phyloP scores from a whole-genome alignment of 768 basidiomycete species.

The Lactarius psammicola region DNA sequence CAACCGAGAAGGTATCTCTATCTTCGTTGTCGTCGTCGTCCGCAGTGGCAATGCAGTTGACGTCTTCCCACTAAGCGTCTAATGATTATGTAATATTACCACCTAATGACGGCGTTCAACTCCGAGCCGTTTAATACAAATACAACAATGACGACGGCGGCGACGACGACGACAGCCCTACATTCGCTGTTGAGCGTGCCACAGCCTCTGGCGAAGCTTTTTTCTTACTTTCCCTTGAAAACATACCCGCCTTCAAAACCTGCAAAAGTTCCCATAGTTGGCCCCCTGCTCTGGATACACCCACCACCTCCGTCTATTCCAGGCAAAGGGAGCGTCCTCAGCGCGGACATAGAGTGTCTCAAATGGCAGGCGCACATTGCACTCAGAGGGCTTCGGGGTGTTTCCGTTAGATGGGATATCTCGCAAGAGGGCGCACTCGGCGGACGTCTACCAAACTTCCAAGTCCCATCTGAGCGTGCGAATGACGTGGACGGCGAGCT shows the following conservation, averaged over 20 bases:
- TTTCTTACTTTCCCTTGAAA: conserved; percentile 30
- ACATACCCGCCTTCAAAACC: conserved; percentile 29
- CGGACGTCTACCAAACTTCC: conserved; percentile 67
- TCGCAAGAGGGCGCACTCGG: conserved; percentile 66
- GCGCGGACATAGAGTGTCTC: conserved; percentile 79
- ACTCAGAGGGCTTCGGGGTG: conserved; percentile 53
- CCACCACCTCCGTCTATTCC: conserved; percentile 39
- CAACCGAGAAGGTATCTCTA: neutral
- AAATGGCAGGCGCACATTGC: conserved; percentile 88
- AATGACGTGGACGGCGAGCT: conserved; percentile 46
- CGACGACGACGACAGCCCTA: conserved; percentile 25
- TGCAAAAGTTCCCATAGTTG: conserved; percentile 24
- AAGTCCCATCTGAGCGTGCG: conserved; percentile 44
- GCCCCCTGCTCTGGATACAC: conserved; percentile 65
- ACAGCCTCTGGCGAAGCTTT: conserved; percentile 24
- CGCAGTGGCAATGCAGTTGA: neutral
- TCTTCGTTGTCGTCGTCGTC: conserved; percentile 5
- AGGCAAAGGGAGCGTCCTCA: conserved; percentile 43
- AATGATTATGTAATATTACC: conserved; percentile 1
- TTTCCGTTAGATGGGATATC: conserved; percentile 67
- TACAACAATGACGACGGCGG: conserved; percentile 21
- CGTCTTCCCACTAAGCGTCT: neutral
- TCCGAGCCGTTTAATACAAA: neutral
- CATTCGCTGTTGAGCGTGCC: conserved; percentile 18
- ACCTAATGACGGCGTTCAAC: neutral